Evolutionary conservation across 2,329 filamentous ascomycete genomes (phyloP), one percentile per base, ranked within the genome.

Genomic region (Calonectria henricotiae): DNA sequence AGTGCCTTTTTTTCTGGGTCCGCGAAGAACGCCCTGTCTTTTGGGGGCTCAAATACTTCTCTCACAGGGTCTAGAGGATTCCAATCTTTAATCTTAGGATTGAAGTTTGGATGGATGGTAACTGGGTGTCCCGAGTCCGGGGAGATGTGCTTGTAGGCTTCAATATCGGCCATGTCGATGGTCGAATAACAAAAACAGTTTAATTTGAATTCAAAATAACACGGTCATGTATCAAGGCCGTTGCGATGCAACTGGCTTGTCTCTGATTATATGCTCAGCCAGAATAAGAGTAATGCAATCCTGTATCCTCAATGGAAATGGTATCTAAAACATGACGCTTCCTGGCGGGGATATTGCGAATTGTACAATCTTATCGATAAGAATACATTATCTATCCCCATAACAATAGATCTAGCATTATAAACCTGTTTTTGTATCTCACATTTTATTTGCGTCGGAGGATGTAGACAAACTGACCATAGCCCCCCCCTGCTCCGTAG

Each of bases 41-140:
- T 70, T 1, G 71, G 69, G 3, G 75, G 75, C 1, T 65, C 44
- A 8, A 74, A 68, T 13, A 55, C 65, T 20, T 68, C 70, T 0
- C 67, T 65, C 0, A 62, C 20, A 0, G 62, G 35, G 9, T 70
- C 71, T 5, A 67, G 67, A 9, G 71, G 71, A 9, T 17, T 67
- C 70, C 70, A 73, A 6, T 66, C 70, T 32, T 77, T 82, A 67
- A 87, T 85, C 71, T 84, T 87, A 37, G 81, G 76, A 65, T 87
- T 86, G 79, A 86, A 87, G 63, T 81, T 75, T 1, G 86, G 85
- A 73, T 88, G 86, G 0, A 87, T 74, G 2, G 81, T 83, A 27
- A 83, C 81, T 0, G 85, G 85, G 39, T 83, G 84, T 1, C 85
- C 85, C 1, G 86, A 87, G 72, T 87, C 85, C 5, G 83, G 82